Conservation (phyloP, 2,329 filamentous ascomycete genomes). For the Didymella pomorum region DNA sequence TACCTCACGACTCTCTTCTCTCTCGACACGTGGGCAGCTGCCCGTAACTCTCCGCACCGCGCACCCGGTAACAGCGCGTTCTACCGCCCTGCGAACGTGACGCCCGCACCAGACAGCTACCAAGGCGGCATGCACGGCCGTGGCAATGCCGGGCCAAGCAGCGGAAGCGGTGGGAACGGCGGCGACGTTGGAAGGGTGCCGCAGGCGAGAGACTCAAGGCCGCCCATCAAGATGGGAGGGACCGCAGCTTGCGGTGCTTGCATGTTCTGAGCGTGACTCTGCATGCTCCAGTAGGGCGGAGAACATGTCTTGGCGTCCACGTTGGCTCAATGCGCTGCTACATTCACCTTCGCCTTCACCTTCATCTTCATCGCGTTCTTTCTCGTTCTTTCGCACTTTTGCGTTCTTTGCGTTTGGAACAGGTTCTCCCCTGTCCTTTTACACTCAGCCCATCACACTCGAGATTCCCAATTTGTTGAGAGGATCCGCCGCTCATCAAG, state of each 20-base stretch:
- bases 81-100: constrained; percentile 33
- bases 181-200: constrained; percentile 34
- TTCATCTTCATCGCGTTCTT: not conserved
- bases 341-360: not conserved
- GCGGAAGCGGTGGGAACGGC: constrained; percentile 20
- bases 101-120: constrained; percentile 37
- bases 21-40: constrained; percentile 48
- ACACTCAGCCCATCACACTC: not conserved
- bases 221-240: constrained; percentile 39
- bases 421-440: not conserved
- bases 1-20: constrained; percentile 53
- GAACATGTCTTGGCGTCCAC: too few relatives aligned
- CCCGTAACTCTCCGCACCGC: constrained; percentile 44
- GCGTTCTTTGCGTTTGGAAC: too few relatives aligned
- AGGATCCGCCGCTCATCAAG: not conserved
- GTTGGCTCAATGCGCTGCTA: not conserved
- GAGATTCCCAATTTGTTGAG: not conserved
- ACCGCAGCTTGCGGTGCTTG: constrained; percentile 43
- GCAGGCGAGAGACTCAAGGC: constrained; percentile 35
- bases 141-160: constrained; percentile 31
- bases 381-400: too few relatives aligned
- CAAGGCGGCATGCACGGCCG: constrained; percentile 44
- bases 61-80: constrained; percentile 31
- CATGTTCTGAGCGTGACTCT: constrained; percentile 24
- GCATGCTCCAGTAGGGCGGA: not conserved